Evolutionary conservation across 2,329 filamentous ascomycete genomes (phyloP).

Genomic region (Sporothrix pallida): DNA sequence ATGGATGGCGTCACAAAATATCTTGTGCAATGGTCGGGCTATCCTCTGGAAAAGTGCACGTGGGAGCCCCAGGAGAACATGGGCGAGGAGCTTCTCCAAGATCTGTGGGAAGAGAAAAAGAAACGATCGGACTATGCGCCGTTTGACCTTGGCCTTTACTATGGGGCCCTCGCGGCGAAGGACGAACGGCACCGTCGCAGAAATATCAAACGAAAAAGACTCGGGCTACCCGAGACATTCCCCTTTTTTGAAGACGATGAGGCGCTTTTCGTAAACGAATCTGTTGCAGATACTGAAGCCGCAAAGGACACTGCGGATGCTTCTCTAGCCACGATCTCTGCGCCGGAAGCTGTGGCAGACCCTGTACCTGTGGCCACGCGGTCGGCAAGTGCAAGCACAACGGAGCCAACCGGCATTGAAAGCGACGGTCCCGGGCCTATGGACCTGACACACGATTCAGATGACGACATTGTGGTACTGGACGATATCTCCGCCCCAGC

Average conservation of each 20-base stretch:
- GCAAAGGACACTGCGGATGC: not conserved
- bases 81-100: slow-evolving; percentile 45
- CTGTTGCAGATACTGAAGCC: not conserved
- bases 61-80: slow-evolving; percentile 60
- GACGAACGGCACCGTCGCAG: slow-evolving; percentile 50
- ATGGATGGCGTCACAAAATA: slow-evolving; percentile 52
- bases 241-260: slow-evolving; percentile 36
- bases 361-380: not conserved
- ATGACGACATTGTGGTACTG: slow-evolving; percentile 28
- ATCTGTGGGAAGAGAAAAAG: slow-evolving; percentile 53
- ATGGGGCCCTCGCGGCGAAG: slow-evolving; percentile 43
- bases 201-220: slow-evolving; percentile 51
- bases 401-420: not conserved
- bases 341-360: not conserved
- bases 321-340: not conserved
- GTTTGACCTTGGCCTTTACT: slow-evolving; percentile 50
- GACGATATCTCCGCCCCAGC: slow-evolving; percentile 2
- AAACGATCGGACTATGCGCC: slow-evolving; percentile 43
- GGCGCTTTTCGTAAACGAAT: not conserved
- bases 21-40: slow-evolving; percentile 69
- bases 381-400: not conserved
- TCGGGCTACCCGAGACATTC: slow-evolving; percentile 45
- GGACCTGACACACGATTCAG: not conserved
- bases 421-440: not conserved
- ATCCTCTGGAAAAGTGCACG: slow-evolving; percentile 60